Conservation (phyloP, 257 asterid genomes). For the Craterostigma plantagineum region DNA sequence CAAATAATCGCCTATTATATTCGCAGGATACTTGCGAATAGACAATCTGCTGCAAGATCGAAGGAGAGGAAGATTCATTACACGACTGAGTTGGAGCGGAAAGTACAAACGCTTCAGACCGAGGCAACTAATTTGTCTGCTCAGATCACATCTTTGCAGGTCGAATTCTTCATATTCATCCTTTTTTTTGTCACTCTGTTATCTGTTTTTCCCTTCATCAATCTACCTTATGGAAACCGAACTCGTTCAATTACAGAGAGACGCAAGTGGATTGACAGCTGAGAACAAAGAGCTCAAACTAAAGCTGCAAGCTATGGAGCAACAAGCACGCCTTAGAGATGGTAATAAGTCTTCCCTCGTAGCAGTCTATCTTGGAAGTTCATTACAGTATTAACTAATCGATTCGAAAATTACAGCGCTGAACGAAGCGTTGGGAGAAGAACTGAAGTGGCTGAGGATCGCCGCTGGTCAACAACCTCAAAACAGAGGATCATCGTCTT, state of each 20-base stretch:
- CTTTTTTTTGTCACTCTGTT: background rate
- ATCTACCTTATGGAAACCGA: too few relatives aligned
- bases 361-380: too few relatives aligned
- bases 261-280: slow-evolving; percentile 41
- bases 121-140: slow-evolving; percentile 87
- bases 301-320: slow-evolving; percentile 66
- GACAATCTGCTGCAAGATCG: slow-evolving; percentile 88
- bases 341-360: too few relatives aligned
- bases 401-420: too few relatives aligned
- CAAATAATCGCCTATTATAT: background rate
- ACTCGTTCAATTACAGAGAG: slow-evolving; percentile 42
- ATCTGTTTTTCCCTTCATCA: too few relatives aligned
- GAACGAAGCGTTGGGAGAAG: too few relatives aligned
- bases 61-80: slow-evolving; percentile 71
- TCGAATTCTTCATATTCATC: slow-evolving; percentile 1
- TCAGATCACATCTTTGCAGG: slow-evolving; percentile 71
- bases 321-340: slow-evolving; percentile 69
- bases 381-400: too few relatives aligned
- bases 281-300: slow-evolving; percentile 83
- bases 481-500: too few relatives aligned
- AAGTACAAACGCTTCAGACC: slow-evolving; percentile 76
- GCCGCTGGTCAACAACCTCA: too few relatives aligned
- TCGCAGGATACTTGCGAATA: slow-evolving; percentile 74
- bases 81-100: slow-evolving; percentile 71
- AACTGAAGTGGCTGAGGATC: too few relatives aligned